Evolutionary conservation across 176 grass and related monocot genomes (phyloP).

Genomic region (Secale cereale): DNA sequence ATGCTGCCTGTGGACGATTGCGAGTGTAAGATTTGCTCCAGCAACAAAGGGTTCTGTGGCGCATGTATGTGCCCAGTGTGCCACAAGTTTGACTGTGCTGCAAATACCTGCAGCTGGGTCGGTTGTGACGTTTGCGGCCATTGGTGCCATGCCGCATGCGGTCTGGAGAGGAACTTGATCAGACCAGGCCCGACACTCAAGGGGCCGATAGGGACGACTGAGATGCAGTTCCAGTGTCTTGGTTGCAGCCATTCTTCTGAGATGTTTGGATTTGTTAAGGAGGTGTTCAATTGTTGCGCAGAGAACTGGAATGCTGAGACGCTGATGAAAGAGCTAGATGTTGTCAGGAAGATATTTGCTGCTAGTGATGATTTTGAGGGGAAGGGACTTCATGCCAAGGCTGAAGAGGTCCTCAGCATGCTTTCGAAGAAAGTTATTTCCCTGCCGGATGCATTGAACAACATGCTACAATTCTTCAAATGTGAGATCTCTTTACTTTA

Average conservation of each 20-base stretch:
- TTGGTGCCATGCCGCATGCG: slow-evolving; percentile 94
- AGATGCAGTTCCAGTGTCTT: slow-evolving; percentile 98
- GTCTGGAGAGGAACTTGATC: slow-evolving; percentile 77
- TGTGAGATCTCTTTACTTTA: slow-evolving; percentile 60
- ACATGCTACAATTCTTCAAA: slow-evolving; percentile 94
- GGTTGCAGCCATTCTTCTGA: slow-evolving; percentile 89
- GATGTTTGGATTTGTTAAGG: slow-evolving; percentile 99
- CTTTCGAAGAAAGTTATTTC: slow-evolving; percentile 60
- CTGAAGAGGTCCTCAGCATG: slow-evolving; percentile 69
- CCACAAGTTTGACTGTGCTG: slow-evolving; percentile 87
- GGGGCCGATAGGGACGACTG: slow-evolving; percentile 67
- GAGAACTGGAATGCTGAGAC: slow-evolving; percentile 70
- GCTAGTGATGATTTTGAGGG: slow-evolving; percentile 96
- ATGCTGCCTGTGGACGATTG: slow-evolving; percentile 82
- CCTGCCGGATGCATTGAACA: slow-evolving; percentile 60
- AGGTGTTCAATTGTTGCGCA: slow-evolving; percentile 83
- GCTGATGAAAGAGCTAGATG: slow-evolving; percentile 80
- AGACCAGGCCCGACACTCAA: slow-evolving; percentile 76
- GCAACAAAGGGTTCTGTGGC: slow-evolving; percentile 89
- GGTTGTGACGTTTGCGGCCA: slow-evolving; percentile 92
- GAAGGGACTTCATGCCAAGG: slow-evolving; percentile 82
- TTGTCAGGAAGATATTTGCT: slow-evolving; percentile 87
- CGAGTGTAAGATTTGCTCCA: slow-evolving; percentile 84
- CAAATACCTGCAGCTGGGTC: slow-evolving; percentile 95
- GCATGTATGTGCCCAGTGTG: slow-evolving; percentile 90